Evolutionary conservation across 2,329 filamentous ascomycete genomes (phyloP), one percentile per base, ranked within the genome.

Genomic region (Fusarium siculi): DNA sequence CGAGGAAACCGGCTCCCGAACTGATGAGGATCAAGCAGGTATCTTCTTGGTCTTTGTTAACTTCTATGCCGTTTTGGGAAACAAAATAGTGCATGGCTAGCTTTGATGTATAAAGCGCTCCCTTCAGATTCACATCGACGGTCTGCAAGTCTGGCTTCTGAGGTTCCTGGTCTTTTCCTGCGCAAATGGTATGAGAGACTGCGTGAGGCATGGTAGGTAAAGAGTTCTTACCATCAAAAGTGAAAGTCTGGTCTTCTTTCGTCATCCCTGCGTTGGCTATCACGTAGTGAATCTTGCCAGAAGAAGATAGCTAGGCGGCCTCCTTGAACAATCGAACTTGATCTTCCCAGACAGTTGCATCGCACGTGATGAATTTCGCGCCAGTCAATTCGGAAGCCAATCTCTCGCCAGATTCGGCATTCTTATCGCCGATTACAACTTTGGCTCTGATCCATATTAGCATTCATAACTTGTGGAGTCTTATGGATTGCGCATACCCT

Each of bases 51-150:
- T 15, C 12, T 0, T 43, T 2, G 0, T 25, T 9, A 2, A 21
- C 32, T 3, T 50, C 2, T 0, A 25, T 50, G 5, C 43, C 50
- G 2, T 66, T 66, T 6, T 58, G 61, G 0, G 50, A 50, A 1
- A 50, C 12, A 6, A 66, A 66, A 25, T 66, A 66, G 15, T 66
- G 43, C 60, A 44, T 66, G 5, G 60, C 60, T 2, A 66, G 61
- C 3, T 66, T 66, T 2, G 61, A 19, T 0, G 63, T 58, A 32
- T 66, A 58, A 0, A 66, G 10, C 1, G 43, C 28, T 0, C 63
- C 61, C 1, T 58, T 66, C 2, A 66, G 19, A 2, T 66, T 66
- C 1, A 66, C 50, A 6, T 66, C 49, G 1, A 66, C 39, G 2
- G 50, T 9, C 0, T 43, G 6, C 4, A 66, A 30, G 37, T 66